Evolutionary conservation across 257 asterid species (phyloP).

Genomic region (Fraxinus excelsior): DNA sequence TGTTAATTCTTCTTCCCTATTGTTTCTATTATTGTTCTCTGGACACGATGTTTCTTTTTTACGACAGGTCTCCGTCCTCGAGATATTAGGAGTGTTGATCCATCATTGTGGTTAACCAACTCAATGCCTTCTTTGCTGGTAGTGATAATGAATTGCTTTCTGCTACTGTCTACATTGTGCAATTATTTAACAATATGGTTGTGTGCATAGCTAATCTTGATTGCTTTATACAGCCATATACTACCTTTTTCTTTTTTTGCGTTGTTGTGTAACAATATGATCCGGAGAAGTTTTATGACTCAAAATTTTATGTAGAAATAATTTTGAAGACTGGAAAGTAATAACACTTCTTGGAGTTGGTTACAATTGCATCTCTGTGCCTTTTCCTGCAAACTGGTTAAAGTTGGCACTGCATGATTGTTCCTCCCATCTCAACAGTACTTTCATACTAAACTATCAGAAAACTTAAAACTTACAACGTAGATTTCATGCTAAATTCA

Average conservation of each 20-base stretch:
- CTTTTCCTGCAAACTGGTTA: constrained; percentile 13
- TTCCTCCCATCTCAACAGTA: constrained; percentile 11
- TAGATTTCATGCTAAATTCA: constrained; percentile 21
- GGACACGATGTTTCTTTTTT: constrained; percentile 1
- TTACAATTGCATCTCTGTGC: constrained; percentile 14
- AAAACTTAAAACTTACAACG: constrained; percentile 3
- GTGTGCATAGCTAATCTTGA: background rate
- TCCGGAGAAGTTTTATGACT: background rate
- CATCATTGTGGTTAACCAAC: constrained; percentile 95
- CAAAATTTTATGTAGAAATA: constrained; percentile 7
- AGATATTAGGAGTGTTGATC: constrained; percentile 96
- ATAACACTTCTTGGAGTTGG: constrained; percentile 14
- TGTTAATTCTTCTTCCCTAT: constrained; percentile 10
- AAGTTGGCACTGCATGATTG: constrained; percentile 15
- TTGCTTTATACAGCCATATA: constrained; percentile 3
- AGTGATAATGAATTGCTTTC: constrained; percentile 19
- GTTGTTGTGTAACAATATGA: background rate
- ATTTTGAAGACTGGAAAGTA: constrained; percentile 11
- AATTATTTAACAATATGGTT: constrained; percentile 7
- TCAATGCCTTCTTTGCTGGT: constrained; percentile 97
- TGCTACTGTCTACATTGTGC: constrained; percentile 1
- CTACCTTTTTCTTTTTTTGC: background rate
- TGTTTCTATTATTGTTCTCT: constrained; percentile 14
- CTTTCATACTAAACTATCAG: constrained; percentile 10
- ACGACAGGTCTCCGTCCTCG: constrained; percentile 90